Evolutionary conservation across 495 filamentous ascomycete species (phyloP), one percentile per base, ranked within the genome.

Genomic region (Cenococcum geophilum): DNA sequence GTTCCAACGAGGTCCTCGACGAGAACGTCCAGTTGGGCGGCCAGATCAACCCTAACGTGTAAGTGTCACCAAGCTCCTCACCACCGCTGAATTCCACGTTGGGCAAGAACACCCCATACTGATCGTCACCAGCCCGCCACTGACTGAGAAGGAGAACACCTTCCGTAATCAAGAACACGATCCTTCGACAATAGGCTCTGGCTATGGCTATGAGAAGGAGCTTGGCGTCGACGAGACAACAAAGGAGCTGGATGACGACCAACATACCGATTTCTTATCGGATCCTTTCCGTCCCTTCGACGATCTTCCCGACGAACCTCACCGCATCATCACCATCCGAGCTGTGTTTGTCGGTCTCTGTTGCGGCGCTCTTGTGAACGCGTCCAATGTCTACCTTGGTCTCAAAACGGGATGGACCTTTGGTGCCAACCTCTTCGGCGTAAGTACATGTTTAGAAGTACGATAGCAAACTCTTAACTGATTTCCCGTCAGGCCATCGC

Each of bases 371-470:
- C 74, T 86, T 11, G 82, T 86, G 36, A 83, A 83, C 71, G 81
- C 82, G 12, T 85, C 82, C 36, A 87, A 86, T 68, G 65, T 87
- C 55, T 87, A 87, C 61, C 79, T 87, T 49, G 84, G 84, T 71
- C 74, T 87, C 25, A 86, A 86, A 70, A 83, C 84, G 43, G 84
- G 84, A 25, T 87, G 82, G 72, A 86, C 79, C 18, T 85, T 86
- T 66, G 71, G 75, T 51, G 82, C 83, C 50, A 79, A 72, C 47
- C 57, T 74, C 16, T 74, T 73, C 60, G 72, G 71, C 32, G 70
- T 72, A 66, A 66, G 65, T 65, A 18, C n/a, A 1, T 25, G 14
- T n/a, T 20, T 40, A 20, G 1, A 34, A 4, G 4, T 21, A 11
- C 21, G 4, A 18, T 22, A 55, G 8, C 14, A 55, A 18, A 9